phyloP scores from a whole-genome alignment of 1,284 basidiomycete genomes.

The Ganoderma lucidum region DNA sequence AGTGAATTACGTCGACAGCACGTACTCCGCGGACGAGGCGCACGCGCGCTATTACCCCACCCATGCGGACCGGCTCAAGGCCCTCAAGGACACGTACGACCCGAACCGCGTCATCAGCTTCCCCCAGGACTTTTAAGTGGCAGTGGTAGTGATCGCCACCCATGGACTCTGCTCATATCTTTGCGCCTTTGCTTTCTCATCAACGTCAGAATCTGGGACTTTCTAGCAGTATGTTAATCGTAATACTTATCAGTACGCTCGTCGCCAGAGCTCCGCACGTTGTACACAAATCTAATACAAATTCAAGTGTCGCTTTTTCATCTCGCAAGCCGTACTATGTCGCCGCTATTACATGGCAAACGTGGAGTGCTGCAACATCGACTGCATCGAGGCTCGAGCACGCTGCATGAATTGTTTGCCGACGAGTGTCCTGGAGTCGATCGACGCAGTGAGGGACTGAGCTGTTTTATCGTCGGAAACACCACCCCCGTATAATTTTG shows the following conservation, averaged over 20 bases:
- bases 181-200: not conserved
- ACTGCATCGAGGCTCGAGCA: not conserved
- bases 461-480: too few relatives aligned
- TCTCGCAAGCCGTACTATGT: too few relatives aligned
- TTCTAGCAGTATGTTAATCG: too few relatives aligned
- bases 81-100: slow-evolving; percentile 24
- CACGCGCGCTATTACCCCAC: slow-evolving; percentile 22
- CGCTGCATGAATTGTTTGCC: too few relatives aligned
- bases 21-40: slow-evolving; percentile 17
- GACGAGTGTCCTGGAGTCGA: too few relatives aligned
- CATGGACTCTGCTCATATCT: too few relatives aligned
- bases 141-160: too few relatives aligned
- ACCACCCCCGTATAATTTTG: too few relatives aligned
- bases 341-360: not conserved
- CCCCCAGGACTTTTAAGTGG: slow-evolving; percentile 19
- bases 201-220: not conserved
- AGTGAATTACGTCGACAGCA: slow-evolving; percentile 26
- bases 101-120: slow-evolving; percentile 20
- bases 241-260: too few relatives aligned
- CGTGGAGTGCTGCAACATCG: slow-evolving; percentile 15
- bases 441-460: too few relatives aligned
- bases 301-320: too few relatives aligned
- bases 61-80: slow-evolving; percentile 15
- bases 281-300: not conserved
- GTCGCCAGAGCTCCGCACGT: not conserved